Evolutionary conservation across 1,284 basidiomycete genomes (phyloP).

Genomic region (Cystobasidium pallidum): DNA sequence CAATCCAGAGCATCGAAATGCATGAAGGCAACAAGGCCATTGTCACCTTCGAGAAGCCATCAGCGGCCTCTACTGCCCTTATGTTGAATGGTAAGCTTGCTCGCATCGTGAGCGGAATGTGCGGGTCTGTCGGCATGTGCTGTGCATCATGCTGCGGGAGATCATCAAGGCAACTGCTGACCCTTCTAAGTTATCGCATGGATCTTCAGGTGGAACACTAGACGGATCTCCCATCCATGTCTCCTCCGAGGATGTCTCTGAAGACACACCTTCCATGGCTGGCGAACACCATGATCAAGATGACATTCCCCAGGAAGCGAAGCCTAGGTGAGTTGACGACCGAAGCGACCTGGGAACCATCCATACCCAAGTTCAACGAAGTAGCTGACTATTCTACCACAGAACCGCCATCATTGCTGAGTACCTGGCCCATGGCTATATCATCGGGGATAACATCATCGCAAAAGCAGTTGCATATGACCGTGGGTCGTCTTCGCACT

Average conservation of each 20-base stretch:
- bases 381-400: not conserved
- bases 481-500: slow-evolving; percentile 4
- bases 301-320: slow-evolving; percentile 72
- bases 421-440: slow-evolving; percentile 84
- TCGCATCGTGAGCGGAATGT: not conserved
- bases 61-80: slow-evolving; percentile 75
- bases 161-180: not conserved
- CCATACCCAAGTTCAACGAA: not conserved
- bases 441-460: slow-evolving; percentile 74
- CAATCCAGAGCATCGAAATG: slow-evolving; percentile 63
- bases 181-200: not conserved
- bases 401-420: slow-evolving; percentile 73
- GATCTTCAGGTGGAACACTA: slow-evolving; percentile 66
- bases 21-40: slow-evolving; percentile 60
- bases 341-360: not conserved
- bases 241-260: slow-evolving; percentile 66
- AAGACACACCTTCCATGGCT: slow-evolving; percentile 49
- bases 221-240: slow-evolving; percentile 67
- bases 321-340: slow-evolving; percentile 67
- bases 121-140: slow-evolving; percentile 8
- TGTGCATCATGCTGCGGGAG: not conserved
- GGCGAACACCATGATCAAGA: slow-evolving; percentile 55
- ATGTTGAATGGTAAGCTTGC: slow-evolving; percentile 59
- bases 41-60: slow-evolving; percentile 73
- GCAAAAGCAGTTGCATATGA: slow-evolving; percentile 71